Conservation (phyloP, 2,329 filamentous ascomycete genomes). For the Chaetomiaceae sp. region DNA sequence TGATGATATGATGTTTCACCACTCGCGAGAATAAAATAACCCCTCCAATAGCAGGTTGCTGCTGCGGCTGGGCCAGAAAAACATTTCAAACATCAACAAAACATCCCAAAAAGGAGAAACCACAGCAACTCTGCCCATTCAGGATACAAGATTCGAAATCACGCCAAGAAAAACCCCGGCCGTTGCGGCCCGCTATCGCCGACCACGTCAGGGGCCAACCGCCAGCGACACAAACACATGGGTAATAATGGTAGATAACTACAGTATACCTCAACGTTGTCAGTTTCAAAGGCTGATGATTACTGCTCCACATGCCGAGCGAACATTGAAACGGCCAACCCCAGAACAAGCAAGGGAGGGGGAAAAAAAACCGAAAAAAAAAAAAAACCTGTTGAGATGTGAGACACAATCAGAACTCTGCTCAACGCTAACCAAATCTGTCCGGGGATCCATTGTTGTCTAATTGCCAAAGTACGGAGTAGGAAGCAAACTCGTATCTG, state of each 20-base stretch:
- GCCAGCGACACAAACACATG: not conserved
- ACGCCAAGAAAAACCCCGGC: not conserved
- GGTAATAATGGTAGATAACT: not conserved
- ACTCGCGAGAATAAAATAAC: not conserved
- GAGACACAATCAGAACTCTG: too few relatives aligned
- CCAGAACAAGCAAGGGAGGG: too few relatives aligned
- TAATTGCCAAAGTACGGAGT: too few relatives aligned
- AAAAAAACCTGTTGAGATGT: too few relatives aligned
- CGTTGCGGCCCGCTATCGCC: slow-evolving; percentile 4
- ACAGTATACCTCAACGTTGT: not conserved
- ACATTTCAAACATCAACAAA: not conserved
- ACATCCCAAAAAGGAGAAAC: not conserved
- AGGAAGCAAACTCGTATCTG: too few relatives aligned
- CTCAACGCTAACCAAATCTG: too few relatives aligned
- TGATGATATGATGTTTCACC: too few relatives aligned
- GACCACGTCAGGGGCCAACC: not conserved
- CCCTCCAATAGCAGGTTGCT: not conserved
- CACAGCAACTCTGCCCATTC: not conserved
- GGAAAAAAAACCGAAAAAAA: too few relatives aligned
- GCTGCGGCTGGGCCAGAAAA: not conserved
- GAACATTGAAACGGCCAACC: too few relatives aligned
- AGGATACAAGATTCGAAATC: slow-evolving; percentile 2
- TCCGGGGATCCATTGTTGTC: too few relatives aligned
- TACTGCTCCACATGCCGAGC: too few relatives aligned
- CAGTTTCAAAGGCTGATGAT: not conserved